These are phyloP conservation scores for Talaromyces sp. DNA, from an alignment of 2,329 filamentous ascomycete genomes.

Conservation along the genomic window DNA sequence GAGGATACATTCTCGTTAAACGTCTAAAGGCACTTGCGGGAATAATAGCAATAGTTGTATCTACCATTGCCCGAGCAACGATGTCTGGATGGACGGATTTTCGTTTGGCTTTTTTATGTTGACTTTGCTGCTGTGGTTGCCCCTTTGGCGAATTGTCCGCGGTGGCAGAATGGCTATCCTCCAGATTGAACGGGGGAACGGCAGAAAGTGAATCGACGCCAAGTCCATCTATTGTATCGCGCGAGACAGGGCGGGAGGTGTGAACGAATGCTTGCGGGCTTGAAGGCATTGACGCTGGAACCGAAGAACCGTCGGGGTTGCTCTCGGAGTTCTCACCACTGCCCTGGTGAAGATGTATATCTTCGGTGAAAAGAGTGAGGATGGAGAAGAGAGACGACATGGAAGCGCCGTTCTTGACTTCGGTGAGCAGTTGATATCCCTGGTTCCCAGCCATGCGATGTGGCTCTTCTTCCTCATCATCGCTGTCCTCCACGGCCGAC, in stretches of 20 bases:
- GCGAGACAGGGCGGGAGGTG: constrained; percentile 21
- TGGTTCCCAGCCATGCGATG: constrained; percentile 58
- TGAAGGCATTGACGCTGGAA: constrained; percentile 33
- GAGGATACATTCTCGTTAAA: constrained; percentile 88
- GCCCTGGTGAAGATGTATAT: constrained; percentile 68
- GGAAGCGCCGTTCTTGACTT: constrained; percentile 94
- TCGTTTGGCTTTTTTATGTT: constrained; percentile 30
- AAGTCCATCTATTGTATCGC: constrained; percentile 17
- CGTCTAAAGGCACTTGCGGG: constrained; percentile 92
- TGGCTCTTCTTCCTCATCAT: constrained; percentile 67
- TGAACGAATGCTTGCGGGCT: constrained; percentile 30
- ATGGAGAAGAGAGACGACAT: constrained; percentile 99
- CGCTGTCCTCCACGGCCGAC: constrained; percentile 47
- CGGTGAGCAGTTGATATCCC: constrained; percentile 89
- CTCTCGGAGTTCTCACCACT: constrained; percentile 48
- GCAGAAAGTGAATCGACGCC: constrained; percentile 43
- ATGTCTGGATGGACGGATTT: constrained; percentile 94
- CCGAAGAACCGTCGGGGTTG: constrained; percentile 18
- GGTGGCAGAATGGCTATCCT: constrained; percentile 31
- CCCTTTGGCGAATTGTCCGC: constrained; percentile 17
- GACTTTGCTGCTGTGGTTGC: constrained; percentile 17
- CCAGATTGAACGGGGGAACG: constrained; percentile 72
- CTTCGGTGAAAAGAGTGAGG: constrained; percentile 92
- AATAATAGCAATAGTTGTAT: constrained; percentile 97
- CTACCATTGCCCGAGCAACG: constrained; percentile 88